A percentile compares a stretch with the other conserved stretches of the same genome.
Conservation (phyloP, 192 early-diverging fungal species). For the Coemansia nantahalensis region DNA sequence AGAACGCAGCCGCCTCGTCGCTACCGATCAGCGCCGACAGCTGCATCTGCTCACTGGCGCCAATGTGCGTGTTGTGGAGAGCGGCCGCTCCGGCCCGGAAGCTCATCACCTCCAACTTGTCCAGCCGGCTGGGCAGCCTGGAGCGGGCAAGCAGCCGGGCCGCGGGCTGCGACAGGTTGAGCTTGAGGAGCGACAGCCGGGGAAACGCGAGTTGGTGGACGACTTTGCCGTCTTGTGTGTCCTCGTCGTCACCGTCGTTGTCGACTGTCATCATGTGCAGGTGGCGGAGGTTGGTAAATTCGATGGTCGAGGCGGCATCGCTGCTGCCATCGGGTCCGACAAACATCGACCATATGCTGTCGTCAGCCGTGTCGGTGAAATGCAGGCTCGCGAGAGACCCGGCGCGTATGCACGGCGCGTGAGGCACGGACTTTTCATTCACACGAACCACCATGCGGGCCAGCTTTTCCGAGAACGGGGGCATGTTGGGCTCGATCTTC, state of each 20-base stretch:
- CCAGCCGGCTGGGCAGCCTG: background rate
- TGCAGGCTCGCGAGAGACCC: background rate
- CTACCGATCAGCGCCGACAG: background rate
- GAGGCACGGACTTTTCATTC: background rate
- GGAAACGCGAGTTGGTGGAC: constrained; percentile 1
- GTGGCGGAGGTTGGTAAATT: constrained; percentile 1
- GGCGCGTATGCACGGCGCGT: background rate
- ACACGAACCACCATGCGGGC: background rate
- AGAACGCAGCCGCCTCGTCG: background rate
- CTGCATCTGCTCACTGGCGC: background rate
- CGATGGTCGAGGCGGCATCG: background rate
- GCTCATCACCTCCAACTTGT: constrained; percentile 5
- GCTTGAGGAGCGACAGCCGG: background rate
- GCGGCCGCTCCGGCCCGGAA: background rate
- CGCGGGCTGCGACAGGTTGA: background rate
- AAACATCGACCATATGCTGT: background rate
- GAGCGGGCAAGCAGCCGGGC: background rate
- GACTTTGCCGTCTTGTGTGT: background rate
- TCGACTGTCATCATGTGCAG: constrained; percentile 1
- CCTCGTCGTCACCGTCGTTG: background rate
- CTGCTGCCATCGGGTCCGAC: too few relatives aligned
- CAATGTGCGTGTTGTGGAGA: background rate
- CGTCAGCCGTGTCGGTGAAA: background rate
- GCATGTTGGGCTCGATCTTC: background rate
- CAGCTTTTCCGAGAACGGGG: background rate